phyloP scores from a whole-genome alignment of 2,329 filamentous ascomycete genomes.

The Aspergillus costaricaensis region DNA sequence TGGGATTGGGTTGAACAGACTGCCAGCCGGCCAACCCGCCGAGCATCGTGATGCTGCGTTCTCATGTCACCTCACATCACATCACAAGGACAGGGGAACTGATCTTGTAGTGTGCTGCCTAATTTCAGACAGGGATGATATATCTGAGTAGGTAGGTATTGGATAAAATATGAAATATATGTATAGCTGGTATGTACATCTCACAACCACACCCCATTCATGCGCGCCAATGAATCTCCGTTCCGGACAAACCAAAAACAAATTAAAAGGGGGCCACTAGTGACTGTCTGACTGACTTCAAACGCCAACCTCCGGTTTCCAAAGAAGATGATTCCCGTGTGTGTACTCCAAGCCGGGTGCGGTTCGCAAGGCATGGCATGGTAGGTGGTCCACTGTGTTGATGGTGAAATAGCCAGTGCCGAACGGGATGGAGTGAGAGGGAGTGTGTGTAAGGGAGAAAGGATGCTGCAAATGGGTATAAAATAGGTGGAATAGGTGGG shows the following conservation, averaged over 20 bases:
- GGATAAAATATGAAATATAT: neutral
- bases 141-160: neutral
- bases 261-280: neutral
- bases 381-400: neutral
- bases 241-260: neutral
- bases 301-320: neutral
- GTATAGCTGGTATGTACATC: conserved; percentile 3
- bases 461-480: conserved; percentile 20
- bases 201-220: neutral
- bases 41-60: too few species aligned
- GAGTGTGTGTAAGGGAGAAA: neutral
- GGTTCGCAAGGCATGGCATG: neutral
- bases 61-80: too few species aligned
- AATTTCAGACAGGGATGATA: neutral
- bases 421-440: neutral
- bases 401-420: neutral
- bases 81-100: too few species aligned
- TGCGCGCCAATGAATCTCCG: neutral
- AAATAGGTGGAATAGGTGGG: conserved; percentile 7
- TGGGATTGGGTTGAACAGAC: too few species aligned
- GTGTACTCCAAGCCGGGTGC: neutral
- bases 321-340: neutral
- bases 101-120: neutral
- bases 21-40: too few species aligned
- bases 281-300: neutral